These are phyloP conservation scores for Paramecium pentaurelia DNA, from an alignment of 73 alveolate genomes.

Conservation along the genomic window DNA sequence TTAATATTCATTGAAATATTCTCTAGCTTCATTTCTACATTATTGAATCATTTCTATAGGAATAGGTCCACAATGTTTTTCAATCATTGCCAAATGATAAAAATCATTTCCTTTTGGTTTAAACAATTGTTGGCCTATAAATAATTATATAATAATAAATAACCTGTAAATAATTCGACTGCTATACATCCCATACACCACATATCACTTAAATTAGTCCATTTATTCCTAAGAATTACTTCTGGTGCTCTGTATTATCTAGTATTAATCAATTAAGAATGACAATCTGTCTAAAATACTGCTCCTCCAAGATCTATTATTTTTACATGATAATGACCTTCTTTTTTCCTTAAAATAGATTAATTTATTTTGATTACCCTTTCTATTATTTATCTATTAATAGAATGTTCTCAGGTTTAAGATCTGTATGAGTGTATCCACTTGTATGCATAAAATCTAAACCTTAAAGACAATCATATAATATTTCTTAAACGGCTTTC, in stretches of 20 bases:
- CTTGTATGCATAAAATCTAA: slow-evolving; percentile 40
- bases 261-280: slow-evolving; percentile 80
- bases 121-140: slow-evolving; percentile 35
- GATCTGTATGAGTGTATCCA: slow-evolving; percentile 60
- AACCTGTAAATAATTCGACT: slow-evolving; percentile 89
- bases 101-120: slow-evolving; percentile 87
- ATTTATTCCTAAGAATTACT: slow-evolving; percentile 77
- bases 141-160: slow-evolving; percentile 47
- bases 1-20: slow-evolving; percentile 34
- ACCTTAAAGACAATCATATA: slow-evolving; percentile 23
- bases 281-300: slow-evolving; percentile 65
- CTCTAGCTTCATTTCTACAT: slow-evolving; percentile 39
- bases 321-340: slow-evolving; percentile 64
- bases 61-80: slow-evolving; percentile 88
- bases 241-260: slow-evolving; percentile 94
- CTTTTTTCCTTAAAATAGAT: not conserved
- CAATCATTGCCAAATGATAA: slow-evolving; percentile 95
- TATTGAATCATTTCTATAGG: slow-evolving; percentile 88
- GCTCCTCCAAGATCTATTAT: slow-evolving; percentile 94
- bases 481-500: not conserved
- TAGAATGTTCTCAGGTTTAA: slow-evolving; percentile 65
- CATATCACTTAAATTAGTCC: slow-evolving; percentile 84
- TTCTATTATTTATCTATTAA: not conserved
- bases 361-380: not conserved
- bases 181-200: slow-evolving; percentile 93